Evolutionary conservation across 768 basidiomycete species (phyloP), one percentile per base, ranked within the genome.

Genomic region (Exsudoporus frostii): DNA sequence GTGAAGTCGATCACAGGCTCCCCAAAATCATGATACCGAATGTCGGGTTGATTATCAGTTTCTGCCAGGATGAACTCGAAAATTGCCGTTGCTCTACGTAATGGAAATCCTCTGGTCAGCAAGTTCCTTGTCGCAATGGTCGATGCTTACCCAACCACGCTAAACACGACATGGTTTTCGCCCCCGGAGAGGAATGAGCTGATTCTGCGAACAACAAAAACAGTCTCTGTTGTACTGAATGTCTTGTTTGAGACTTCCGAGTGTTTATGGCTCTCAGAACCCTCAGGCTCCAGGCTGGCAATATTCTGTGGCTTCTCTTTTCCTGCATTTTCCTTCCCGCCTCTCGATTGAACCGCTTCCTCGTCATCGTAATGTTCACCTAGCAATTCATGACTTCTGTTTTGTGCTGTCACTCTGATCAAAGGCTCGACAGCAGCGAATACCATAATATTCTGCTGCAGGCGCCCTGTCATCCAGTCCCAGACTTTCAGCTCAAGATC

Each of bases 401-500:
- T 68, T 7, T 56, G 56, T 10, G 68, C 70, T 36, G 67, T 76
- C 34, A 64, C 64, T 45, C 41, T 53, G 20, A 85, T 73, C 53
- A 76, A 84, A 0, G 78, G 79, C 50, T 77, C 74, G 15, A 84
- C 76, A 0, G 65, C 61, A 7, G 75, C 68, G 52, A 70, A 67
- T 19, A 95, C 73, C 5, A 68, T 61, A 10, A 96, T 71, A 36
- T 83, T 78, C 29, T 74, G 72, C 33, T 77, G 67, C 34, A 82
- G 65, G 33, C 60, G 59, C 0, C 93, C 94, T 0, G 74, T 73
- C 69, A 84, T 79, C 85, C 88, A 91, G 56, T 90, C 80, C 90
- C 90, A 95, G 8, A 92, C 55, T 62, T 86, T 87, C 19, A 96
- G 67, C 49, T 76, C 71, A 0, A 80, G 73, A 61, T 98, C 96